These are phyloP conservation scores for Syncephalastrum monosporum DNA, from an alignment of 371 early-diverging fungal genomes.

Conservation along the genomic window DNA sequence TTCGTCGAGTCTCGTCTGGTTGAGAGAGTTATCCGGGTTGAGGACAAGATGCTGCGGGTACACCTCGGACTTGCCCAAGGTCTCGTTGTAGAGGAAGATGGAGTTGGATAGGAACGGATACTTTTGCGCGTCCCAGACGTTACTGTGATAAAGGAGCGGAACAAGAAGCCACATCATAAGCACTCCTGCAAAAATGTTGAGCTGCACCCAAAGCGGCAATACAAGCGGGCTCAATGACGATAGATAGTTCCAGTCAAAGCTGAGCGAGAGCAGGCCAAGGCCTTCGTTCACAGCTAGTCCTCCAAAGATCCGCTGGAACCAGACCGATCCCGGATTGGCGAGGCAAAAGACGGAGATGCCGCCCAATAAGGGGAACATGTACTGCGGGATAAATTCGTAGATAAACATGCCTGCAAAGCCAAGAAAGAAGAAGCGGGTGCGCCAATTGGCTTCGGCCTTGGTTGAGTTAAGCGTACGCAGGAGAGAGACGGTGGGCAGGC, in stretches of 20 bases:
- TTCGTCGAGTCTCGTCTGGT: conserved; percentile 31
- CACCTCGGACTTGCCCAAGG: conserved; percentile 17
- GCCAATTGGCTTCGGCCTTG: conserved; percentile 59
- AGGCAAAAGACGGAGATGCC: conserved; percentile 53
- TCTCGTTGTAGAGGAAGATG: conserved; percentile 29
- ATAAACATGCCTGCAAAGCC: conserved; percentile 38
- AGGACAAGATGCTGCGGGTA: conserved; percentile 45
- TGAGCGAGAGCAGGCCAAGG: conserved; percentile 45
- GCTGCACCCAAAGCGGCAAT: conserved; percentile 62
- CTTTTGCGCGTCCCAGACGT: conserved; percentile 48
- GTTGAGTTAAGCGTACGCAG: conserved; percentile 70
- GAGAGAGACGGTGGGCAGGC: conserved; percentile 73
- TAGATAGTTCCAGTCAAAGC: conserved; percentile 53
- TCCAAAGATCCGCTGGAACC: conserved; percentile 50
- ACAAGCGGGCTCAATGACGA: conserved; percentile 59
- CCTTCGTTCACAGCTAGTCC: conserved; percentile 48
- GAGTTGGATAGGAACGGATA: conserved; percentile 45
- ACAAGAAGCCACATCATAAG: conserved; percentile 36
- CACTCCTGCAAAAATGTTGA: conserved; percentile 41
- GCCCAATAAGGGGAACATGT: conserved; percentile 45
- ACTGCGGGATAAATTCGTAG: conserved; percentile 49
- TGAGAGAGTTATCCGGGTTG: conserved; percentile 35
- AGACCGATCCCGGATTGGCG: conserved; percentile 45
- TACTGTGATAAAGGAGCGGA: conserved; percentile 35
- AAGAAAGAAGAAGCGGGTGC: conserved; percentile 56